Base-by-base conservation (phyloP, 2,329 filamentous ascomycete species). In the Botryotinia convoluta region DNA sequence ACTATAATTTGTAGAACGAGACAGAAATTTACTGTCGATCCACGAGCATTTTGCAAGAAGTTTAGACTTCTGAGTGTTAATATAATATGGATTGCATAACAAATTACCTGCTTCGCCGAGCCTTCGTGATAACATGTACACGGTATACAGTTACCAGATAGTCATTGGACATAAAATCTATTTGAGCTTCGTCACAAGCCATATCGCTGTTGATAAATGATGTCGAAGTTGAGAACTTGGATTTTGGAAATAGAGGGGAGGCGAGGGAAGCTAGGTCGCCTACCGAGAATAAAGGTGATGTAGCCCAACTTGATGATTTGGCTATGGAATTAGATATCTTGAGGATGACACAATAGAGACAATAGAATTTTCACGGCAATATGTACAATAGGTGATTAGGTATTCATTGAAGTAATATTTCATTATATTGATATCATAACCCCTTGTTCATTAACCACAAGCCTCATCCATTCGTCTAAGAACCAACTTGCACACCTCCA, bases 401-500 rank as follows among this genome's bases (percentile, higher is more conserved):
- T 18, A 9, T 42, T n/a, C 14, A 62, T 62, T 22, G 35, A 39
- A 37, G 26, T n/a, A n/a, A 9, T 18, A 61, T 61, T 26, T 61
- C 22, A 61, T 61, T 65, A n/a, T 26, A 48, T 65, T 26, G 14
- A 35, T 37, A 65, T 35, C 44, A 48, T 65, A n/a, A 60, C 32
- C 4, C 54, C 20, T 7, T 4, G 26, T 35, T 22, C 20, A 65
- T 48, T 14, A 16, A 29, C 14, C 22, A n/a, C 12, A 44, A n/a
- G 10, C 20, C 12, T 16, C 4, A n/a, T n/a, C 20, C 63, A 20
- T 20, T 26, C 16, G n/a, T 22, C 16, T 75, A 77, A 63, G 73
- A 75, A 39, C 87, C 87, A 42, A 89, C 85, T 74, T 89, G 82
- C 51, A 84, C 83, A 60, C 88, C 87, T n/a, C 87, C 87, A 77